phyloP scores from a whole-genome alignment of 2,329 filamentous ascomycete species.

The Phialocephala sp. region DNA sequence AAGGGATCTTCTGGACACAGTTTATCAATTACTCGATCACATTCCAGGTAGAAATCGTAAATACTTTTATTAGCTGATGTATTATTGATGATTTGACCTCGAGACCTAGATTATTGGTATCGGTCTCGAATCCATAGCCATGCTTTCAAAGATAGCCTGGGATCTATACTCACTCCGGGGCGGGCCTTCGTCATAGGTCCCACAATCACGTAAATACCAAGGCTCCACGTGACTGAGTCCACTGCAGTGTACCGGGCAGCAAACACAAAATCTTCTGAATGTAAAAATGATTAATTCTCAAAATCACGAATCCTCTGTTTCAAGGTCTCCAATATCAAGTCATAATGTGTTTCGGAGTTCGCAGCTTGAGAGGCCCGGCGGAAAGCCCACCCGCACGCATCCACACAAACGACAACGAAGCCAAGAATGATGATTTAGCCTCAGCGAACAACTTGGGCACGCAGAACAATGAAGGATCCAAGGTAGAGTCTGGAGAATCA shows the following conservation, averaged over 20 bases:
- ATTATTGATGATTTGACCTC: no score
- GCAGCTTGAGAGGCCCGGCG: neutral
- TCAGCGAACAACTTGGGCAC: neutral
- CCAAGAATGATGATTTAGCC: neutral
- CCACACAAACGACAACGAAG: neutral
- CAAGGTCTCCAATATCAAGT: neutral
- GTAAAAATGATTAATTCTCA: no score
- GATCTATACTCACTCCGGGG: no score
- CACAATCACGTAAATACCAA: conserved; percentile 7
- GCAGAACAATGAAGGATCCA: neutral
- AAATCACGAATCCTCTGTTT: no score
- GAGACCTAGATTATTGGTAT: no score
- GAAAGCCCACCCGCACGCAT: neutral
- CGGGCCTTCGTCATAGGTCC: neutral
- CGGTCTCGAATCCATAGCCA: no score
- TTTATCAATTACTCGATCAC: no score
- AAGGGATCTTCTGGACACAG: no score
- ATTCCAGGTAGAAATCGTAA: no score
- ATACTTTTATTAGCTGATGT: no score
- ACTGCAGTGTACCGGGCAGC: neutral
- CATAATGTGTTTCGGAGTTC: conserved; percentile 16
- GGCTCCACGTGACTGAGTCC: conserved; percentile 6
- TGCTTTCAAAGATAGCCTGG: no score
- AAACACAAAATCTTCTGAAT: neutral
- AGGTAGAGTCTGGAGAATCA: conserved; percentile 8